Evolutionary conservation across 2,329 filamentous ascomycete species (phyloP).

Genomic region (Esteya vermicola): DNA sequence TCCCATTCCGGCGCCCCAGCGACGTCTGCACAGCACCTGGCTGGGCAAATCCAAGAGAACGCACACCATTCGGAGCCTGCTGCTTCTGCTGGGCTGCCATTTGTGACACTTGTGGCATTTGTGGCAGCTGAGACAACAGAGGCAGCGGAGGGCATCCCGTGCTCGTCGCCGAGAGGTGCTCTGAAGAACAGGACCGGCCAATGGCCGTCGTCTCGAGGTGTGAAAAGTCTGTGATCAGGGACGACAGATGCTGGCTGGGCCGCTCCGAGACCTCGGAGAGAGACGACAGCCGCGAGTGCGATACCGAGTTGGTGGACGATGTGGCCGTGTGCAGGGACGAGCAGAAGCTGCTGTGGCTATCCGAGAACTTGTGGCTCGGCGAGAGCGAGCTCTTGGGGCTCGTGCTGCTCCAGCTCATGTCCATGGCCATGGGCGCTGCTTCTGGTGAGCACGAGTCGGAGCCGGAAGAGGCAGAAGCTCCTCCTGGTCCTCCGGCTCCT

Average conservation of each 20-base stretch:
- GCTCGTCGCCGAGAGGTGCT: no score
- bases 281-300: slow-evolving; percentile 39
- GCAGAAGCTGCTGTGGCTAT: slow-evolving; percentile 37
- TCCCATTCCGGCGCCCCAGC: no score
- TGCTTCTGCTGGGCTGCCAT: no score
- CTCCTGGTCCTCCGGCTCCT: no score
- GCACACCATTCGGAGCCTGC: no score
- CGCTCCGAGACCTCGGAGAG: slow-evolving; percentile 34
- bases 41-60: no score
- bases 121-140: no score
- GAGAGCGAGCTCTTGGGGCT: slow-evolving; percentile 23
- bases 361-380: slow-evolving; percentile 29
- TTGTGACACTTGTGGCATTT: no score
- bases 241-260: slow-evolving; percentile 20
- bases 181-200: neutral
- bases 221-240: slow-evolving; percentile 21
- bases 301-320: slow-evolving; percentile 25
- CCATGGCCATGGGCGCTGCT: no score
- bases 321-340: slow-evolving; percentile 33
- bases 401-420: neutral
- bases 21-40: no score
- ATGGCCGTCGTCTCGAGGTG: slow-evolving; percentile 17
- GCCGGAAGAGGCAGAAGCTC: slow-evolving; percentile 7
- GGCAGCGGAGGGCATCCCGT: neutral
- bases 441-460: neutral